Evolutionary conservation across 1,139 yeast species (phyloP), one percentile per base, ranked within the genome.

Genomic region (Keqinozyma sinolaborantium): DNA sequence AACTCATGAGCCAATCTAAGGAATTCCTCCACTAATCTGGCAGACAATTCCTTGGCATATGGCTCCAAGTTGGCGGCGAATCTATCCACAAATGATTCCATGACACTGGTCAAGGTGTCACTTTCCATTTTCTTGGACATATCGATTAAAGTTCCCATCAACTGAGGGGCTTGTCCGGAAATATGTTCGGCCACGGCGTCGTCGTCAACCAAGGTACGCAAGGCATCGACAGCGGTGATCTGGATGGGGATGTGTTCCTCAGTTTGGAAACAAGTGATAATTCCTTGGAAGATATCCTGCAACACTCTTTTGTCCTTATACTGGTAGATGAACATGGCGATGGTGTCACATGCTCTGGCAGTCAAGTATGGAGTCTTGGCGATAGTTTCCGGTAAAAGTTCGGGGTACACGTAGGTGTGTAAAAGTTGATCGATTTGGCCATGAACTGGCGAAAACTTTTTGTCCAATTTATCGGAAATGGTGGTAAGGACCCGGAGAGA

Each of bases 71-170:
- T 70, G 23, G 58, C 53, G 3, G 79, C 69, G 44, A 74, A 76
- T 40, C 64, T 70, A 34, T 72, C 72, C 6, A 75, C 81, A 46
- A 75, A 71, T 11, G 69, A 64, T 38, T 76, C 81, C 78, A 77
- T 75, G 3, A 74, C 74, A 23, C 68, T 65, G 28, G 76, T 70
- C 38, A 75, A 61, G 26, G 74, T 63, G 44, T 76, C 82, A 39
- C 75, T 63, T 48, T 75, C 79, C 36, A 70, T 64, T 16, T 57
- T 55, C 44, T 70, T 70, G 23, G 77, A 69, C 60, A 75, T 58
- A 32, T 70, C 73, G 37, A 76, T 59, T 33, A 76, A 60, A 10
- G 67, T 64, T 16, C 70, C 69, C 78, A 76, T 73, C 23, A 74
- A 59, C 39, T 68, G 71, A 2, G 79, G 74, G 0, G 74, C 74